phyloP scores from a whole-genome alignment of 2,329 filamentous ascomycete genomes.

The Cadophora sp. region DNA sequence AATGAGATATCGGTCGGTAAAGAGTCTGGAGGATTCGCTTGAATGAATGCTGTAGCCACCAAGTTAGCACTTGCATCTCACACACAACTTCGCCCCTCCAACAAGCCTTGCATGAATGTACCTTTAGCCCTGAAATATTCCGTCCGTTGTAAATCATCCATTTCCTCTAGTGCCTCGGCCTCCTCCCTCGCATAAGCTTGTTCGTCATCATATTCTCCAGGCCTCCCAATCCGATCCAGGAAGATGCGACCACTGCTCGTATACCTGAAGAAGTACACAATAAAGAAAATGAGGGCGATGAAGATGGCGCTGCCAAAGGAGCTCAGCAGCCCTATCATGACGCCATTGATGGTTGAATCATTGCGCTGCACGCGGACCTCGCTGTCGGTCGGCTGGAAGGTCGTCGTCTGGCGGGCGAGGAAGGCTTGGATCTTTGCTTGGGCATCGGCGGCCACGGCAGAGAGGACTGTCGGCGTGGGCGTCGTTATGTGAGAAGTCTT shows the following conservation, averaged over 20 bases:
- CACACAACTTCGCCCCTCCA: not conserved
- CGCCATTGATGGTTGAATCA: conserved; percentile 67
- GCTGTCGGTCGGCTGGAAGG: conserved; percentile 19
- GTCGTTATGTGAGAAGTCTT: conserved; percentile 31
- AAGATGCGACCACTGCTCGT: conserved; percentile 88
- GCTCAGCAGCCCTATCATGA: conserved; percentile 93
- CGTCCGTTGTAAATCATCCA: conserved; percentile 90
- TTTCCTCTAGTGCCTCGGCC: conserved; percentile 90
- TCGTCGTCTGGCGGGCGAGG: conserved; percentile 20
- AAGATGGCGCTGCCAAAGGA: conserved; percentile 91
- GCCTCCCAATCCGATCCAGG: conserved; percentile 89
- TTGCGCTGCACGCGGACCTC: conserved; percentile 30
- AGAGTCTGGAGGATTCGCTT: conserved; percentile 94
- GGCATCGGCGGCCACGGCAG: conserved; percentile 18
- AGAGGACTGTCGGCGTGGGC: conserved; percentile 24
- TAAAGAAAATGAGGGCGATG: conserved; percentile 77
- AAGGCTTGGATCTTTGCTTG: conserved; percentile 27
- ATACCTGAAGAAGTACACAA: conserved; percentile 94
- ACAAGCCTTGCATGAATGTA: conserved; percentile 51
- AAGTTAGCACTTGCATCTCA: conserved; percentile 27
- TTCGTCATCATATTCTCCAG: conserved; percentile 97
- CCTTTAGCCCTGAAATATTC: conserved; percentile 97
- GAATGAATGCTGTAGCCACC: conserved; percentile 76
- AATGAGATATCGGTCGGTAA: conserved; percentile 95
- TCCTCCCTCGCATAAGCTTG: conserved; percentile 94